Base-by-base conservation (phyloP, 805 yeast genomes). In the Hanseniaspora mollemarum region DNA sequence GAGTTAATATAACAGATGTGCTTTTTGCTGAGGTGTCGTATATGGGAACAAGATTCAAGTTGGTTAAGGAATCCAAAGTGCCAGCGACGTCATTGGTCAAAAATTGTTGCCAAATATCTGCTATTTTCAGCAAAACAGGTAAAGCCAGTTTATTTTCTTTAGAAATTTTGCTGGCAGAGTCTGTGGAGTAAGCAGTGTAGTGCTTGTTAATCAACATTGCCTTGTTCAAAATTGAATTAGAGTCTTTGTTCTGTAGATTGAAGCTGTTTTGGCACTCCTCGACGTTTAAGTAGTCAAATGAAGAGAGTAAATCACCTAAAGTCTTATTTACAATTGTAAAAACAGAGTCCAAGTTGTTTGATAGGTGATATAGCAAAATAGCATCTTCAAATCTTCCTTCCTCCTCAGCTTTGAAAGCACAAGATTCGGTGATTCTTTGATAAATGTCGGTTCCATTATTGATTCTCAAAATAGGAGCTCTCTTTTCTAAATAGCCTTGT, bases 381-480 rank as follows among this genome's bases (percentile, higher is more conserved):
- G 96, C 85, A 61, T 92, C 97, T 54, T 81, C 78, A 13, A 78
- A 73, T 60, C 95, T 75, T 7, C 96, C 96, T 59, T 88, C 97
- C 57, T 86, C 92, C 59, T 85, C 92, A 15, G 96, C 94, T 57
- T 78, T 78, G 40, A 73, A 73, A 2, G 96, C 96, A 26, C 95
- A 87, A 54, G 78, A 79, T 61, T 83, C 94, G 3, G 92, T 81
- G 38, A 90, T 87, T 53, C 76, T 75, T 54, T 72, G 73, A 56
- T 84, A 69, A 60, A 77, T 90, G 53, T 75, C 77, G 19, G 73
- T 71, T 54, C 80, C 75, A 56, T 77, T 73, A 5, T 68, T 66
- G 54, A 88, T 69, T 26, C 73, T 71, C 46, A 90, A 70, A 50
- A 90, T 68, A 10, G 72, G 65, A 65, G 84, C 77, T 60, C 94